These are phyloP conservation scores for Penicillium waksmanii DNA, from an alignment of 495 filamentous ascomycete genomes.

Conservation along the genomic window DNA sequence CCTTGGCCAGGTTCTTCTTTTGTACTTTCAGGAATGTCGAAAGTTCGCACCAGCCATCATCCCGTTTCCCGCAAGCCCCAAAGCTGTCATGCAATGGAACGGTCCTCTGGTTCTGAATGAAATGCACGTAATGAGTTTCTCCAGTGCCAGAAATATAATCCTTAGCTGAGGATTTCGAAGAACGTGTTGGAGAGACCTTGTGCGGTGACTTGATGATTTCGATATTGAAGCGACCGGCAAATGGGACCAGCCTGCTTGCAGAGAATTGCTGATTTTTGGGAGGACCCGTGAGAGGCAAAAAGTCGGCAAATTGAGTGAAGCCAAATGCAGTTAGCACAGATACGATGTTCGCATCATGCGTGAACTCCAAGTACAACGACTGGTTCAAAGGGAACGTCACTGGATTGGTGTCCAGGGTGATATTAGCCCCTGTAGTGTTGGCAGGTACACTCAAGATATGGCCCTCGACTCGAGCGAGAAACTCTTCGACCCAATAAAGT, in stretches of 20 bases:
- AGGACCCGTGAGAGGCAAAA: conserved; percentile 46
- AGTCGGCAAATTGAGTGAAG: conserved; percentile 52
- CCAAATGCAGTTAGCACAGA: conserved; percentile 53
- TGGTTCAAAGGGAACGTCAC: conserved; percentile 54
- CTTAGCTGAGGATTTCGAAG: conserved; percentile 13
- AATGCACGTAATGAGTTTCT: conserved; percentile 63
- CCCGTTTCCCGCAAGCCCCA: conserved; percentile 56
- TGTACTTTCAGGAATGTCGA: conserved; percentile 56
- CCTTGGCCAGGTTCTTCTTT: conserved; percentile 45
- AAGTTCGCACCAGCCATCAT: conserved; percentile 70
- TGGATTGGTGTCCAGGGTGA: conserved; percentile 51
- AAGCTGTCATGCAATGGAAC: conserved; percentile 61
- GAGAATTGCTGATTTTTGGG: conserved; percentile 53
- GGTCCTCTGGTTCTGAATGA: conserved; percentile 66
- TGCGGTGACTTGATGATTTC: conserved; percentile 63
- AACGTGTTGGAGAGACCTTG: conserved; percentile 48
- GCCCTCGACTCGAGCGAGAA: conserved; percentile 58
- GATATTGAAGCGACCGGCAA: conserved; percentile 64
- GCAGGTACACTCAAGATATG: conserved; percentile 48
- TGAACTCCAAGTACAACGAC: conserved; percentile 46
- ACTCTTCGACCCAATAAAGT: conserved; percentile 63
- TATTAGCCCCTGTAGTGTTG: conserved; percentile 54
- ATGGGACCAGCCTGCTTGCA: conserved; percentile 60
- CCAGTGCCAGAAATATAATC: conserved; percentile 21
- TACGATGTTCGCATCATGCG: conserved; percentile 38